These are phyloP conservation scores for Babesia gibsoni DNA, from an alignment of 169 alveolate species.

Conservation along the genomic window DNA sequence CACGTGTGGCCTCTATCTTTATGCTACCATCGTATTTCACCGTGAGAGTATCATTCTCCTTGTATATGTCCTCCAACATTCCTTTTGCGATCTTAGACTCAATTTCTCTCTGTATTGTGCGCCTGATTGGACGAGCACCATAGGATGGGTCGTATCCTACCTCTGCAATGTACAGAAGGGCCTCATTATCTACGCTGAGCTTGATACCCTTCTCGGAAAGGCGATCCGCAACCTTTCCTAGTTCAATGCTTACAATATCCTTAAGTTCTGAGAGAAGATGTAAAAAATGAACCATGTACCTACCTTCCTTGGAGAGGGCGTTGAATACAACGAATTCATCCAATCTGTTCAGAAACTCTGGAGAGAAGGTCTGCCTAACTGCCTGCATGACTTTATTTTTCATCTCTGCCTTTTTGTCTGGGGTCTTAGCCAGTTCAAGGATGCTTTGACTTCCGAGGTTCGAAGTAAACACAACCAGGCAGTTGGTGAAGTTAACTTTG, in stretches of 20 bases:
- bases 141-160: constrained; percentile 84
- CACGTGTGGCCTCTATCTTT: constrained; percentile 29
- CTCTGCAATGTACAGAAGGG: constrained; percentile 79
- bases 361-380: constrained; percentile 77
- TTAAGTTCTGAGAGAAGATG: constrained; percentile 69
- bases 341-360: constrained; percentile 84
- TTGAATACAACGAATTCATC: constrained; percentile 84
- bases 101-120: constrained; percentile 82
- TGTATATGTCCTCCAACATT: constrained; percentile 69
- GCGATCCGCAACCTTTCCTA: constrained; percentile 77
- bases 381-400: constrained; percentile 75
- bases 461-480: constrained; percentile 81
- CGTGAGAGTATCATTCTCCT: constrained; percentile 71
- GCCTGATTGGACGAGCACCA: constrained; percentile 84
- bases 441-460: constrained; percentile 83
- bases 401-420: constrained; percentile 72
- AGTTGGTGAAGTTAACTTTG: constrained; percentile 84
- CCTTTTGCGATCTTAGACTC: constrained; percentile 80
- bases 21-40: constrained; percentile 58
- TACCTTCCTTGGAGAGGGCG: constrained; percentile 65
- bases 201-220: constrained; percentile 77
- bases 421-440: constrained; percentile 77
- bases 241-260: constrained; percentile 77
- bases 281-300: not conserved
- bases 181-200: constrained; percentile 81